phyloP scores from a whole-genome alignment of 345 rosid species.

The Acer yangbiense region DNA sequence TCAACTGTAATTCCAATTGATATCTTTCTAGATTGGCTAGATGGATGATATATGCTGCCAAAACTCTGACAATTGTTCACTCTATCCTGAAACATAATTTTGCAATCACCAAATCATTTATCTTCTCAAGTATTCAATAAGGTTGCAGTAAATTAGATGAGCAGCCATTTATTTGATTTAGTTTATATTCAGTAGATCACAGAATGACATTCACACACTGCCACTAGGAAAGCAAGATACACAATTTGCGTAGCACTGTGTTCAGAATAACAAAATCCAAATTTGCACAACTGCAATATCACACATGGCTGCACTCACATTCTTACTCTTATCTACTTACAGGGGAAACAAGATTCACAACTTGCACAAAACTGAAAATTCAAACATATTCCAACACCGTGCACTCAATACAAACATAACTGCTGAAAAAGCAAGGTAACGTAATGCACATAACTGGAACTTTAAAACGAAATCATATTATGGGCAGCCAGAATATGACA shows the following conservation, averaged over 20 bases:
- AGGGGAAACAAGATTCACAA: slow-evolving; percentile 1
- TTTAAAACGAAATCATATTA: background rate
- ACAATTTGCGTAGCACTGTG: background rate
- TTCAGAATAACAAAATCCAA: slow-evolving; percentile 9
- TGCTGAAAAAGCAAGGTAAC: background rate
- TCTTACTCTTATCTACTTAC: background rate
- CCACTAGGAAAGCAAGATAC: slow-evolving; percentile 1
- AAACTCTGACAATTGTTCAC: slow-evolving; percentile 59
- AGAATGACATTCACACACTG: background rate
- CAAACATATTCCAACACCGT: background rate
- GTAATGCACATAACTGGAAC: background rate
- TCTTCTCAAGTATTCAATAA: background rate
- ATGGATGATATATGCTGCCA: slow-evolving; percentile 54
- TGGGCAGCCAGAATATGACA: background rate
- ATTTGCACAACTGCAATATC: background rate
- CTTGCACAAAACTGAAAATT: background rate
- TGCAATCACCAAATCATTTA: slow-evolving; percentile 8
- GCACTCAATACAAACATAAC: background rate
- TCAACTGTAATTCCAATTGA: slow-evolving; percentile 76
- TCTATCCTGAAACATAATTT: slow-evolving; percentile 47
- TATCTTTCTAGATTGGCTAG: slow-evolving; percentile 79
- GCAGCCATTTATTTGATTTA: background rate
- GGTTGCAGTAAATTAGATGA: background rate
- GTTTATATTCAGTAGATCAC: slow-evolving; percentile 2
- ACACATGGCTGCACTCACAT: background rate